Percentiles rank a stretch among this genome's conserved stretches.
Evolutionary conservation across 2,329 filamentous ascomycete species (phyloP).

Genomic region (Cytospora leucostoma): DNA sequence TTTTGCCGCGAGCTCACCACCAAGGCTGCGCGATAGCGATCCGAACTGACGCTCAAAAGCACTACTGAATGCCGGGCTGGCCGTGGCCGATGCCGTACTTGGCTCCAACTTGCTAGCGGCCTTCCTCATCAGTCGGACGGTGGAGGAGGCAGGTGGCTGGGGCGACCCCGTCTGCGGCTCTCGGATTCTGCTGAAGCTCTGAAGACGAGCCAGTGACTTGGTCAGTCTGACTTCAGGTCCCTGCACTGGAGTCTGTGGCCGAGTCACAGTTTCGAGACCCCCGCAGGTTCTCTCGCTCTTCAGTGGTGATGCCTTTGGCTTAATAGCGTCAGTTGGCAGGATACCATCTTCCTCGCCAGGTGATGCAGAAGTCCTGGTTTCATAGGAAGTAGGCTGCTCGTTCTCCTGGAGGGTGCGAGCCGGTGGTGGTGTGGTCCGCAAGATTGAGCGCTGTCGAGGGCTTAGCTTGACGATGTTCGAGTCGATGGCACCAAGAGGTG

Average conservation of each 20-base stretch:
- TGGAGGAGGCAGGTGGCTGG: constrained; percentile 11
- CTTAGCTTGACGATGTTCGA: constrained; percentile 32
- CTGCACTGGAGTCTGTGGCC: constrained; percentile 13
- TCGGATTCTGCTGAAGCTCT: constrained; percentile 7
- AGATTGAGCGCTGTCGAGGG: constrained; percentile 28
- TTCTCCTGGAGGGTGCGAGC: constrained; percentile 24
- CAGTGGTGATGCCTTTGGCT: constrained; percentile 2
- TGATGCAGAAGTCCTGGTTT: not conserved
- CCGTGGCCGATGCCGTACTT: constrained; percentile 9
- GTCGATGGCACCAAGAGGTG: constrained; percentile 30
- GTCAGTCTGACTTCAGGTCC: constrained; percentile 6
- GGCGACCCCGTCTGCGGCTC: constrained; percentile 23
- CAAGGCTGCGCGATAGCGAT: constrained; percentile 1
- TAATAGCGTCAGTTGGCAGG: not conserved
- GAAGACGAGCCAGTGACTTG: constrained; percentile 13
- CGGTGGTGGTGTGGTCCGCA: constrained; percentile 28
- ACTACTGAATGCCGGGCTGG: constrained; percentile 21
- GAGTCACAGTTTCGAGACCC: not conserved
- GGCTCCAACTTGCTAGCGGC: constrained; percentile 5
- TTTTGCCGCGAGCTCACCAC: constrained; percentile 10
- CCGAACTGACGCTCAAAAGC: constrained; percentile 24
- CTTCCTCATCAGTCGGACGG: constrained; percentile 24
- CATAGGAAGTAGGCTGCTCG: not conserved
- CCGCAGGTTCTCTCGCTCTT: not conserved
- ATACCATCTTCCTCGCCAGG: not conserved